These are phyloP conservation scores for Aspergillus piperis DNA, from an alignment of 2,329 filamentous ascomycete genomes.

Conservation along the genomic window DNA sequence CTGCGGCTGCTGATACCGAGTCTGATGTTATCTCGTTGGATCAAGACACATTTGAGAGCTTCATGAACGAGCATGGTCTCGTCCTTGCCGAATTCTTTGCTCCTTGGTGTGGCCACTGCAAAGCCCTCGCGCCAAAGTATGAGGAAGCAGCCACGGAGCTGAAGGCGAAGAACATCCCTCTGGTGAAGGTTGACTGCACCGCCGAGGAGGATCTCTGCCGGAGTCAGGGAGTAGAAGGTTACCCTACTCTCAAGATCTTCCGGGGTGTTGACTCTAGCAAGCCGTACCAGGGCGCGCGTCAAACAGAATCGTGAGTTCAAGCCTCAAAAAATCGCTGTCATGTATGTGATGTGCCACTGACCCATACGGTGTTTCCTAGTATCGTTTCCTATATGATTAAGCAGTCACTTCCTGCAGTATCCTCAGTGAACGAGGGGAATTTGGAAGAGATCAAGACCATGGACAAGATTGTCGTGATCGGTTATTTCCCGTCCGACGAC, in stretches of 20 bases:
- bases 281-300: conserved; percentile 86
- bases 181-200: conserved; percentile 75
- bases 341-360: conserved; percentile 23
- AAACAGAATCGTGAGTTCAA: conserved; percentile 66
- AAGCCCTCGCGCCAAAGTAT: conserved; percentile 73
- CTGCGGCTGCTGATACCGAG: conserved; percentile 30
- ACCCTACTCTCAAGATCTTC: conserved; percentile 99
- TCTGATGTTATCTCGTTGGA: conserved; percentile 86
- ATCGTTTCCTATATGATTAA: conserved; percentile 93
- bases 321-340: neutral
- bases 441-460: conserved; percentile 96
- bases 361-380: conserved; percentile 32
- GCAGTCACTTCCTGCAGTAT: conserved; percentile 92
- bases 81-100: conserved; percentile 97
- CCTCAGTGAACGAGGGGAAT: conserved; percentile 74
- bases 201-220: conserved; percentile 91
- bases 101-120: conserved; percentile 98
- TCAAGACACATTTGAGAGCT: conserved; percentile 82
- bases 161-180: conserved; percentile 51
- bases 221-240: conserved; percentile 88
- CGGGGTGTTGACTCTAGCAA: conserved; percentile 78
- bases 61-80: conserved; percentile 80
- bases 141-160: conserved; percentile 52
- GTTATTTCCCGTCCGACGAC: conserved; percentile 76
- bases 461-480: conserved; percentile 94